Conservation (phyloP, 768 basidiomycete genomes). For the Lactifluus echinatus region DNA sequence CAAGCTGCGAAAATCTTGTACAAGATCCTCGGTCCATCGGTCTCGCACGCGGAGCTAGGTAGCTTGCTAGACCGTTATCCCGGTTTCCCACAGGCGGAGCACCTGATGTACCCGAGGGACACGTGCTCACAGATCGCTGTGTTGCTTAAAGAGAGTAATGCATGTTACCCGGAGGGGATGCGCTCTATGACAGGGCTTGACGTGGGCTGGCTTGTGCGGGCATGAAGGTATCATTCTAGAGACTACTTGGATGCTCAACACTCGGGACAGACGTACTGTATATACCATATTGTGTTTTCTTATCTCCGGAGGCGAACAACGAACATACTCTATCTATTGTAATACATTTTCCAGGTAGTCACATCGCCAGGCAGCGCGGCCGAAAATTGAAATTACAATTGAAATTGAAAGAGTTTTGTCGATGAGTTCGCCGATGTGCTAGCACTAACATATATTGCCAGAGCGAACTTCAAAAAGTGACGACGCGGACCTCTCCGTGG, state of each 20-base stretch:
- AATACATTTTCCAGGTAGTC: not conserved
- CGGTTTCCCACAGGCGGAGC: slow-evolving; percentile 83
- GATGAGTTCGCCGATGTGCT: no score
- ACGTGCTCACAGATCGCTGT: slow-evolving; percentile 65
- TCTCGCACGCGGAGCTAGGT: slow-evolving; percentile 39
- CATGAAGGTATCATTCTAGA: slow-evolving; percentile 5
- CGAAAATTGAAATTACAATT: no score
- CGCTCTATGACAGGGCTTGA: slow-evolving; percentile 74
- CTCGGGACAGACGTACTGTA: not conserved
- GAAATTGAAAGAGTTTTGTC: no score
- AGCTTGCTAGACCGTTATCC: slow-evolving; percentile 65
- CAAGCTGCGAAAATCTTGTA: slow-evolving; percentile 79
- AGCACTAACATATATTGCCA: no score
- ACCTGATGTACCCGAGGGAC: slow-evolving; percentile 71
- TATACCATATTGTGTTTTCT: not conserved
- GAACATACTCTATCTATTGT: not conserved
- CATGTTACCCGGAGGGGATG: slow-evolving; percentile 65
- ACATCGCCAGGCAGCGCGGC: no score
- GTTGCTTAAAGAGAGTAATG: slow-evolving; percentile 69
- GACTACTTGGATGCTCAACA: not conserved
- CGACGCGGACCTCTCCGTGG: no score
- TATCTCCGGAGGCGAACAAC: no score
- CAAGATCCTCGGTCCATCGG: slow-evolving; percentile 61
- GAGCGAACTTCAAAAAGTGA: no score
- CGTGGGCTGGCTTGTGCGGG: slow-evolving; percentile 64